Base-by-base conservation (phyloP, 2,329 filamentous ascomycete genomes). In the Fusarium sarcochroum region DNA sequence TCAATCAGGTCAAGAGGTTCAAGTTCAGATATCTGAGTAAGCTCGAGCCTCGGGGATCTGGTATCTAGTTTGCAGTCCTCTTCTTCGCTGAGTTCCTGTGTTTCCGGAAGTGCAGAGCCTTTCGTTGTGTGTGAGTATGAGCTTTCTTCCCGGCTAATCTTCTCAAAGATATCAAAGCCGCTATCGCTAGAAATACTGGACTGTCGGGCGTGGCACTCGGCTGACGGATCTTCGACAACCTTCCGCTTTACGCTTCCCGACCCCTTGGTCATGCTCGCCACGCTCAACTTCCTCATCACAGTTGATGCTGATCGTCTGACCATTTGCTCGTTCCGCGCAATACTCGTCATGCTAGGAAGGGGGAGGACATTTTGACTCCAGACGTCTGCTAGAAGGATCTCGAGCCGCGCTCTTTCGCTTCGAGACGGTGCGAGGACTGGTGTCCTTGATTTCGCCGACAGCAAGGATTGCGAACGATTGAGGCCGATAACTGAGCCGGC, bases 261-360 rank as follows among this genome's bases (percentile, higher is more conserved):
- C 58, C 91, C 88, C 71, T 90, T 92, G 37, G 92, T 87, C 68
- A 96, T 91, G 77, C 90, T 94, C 48, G 91, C 90, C 74, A 93
- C 90, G 78, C 93, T 97, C 66, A 98, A 86, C 76, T 94, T 97
- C 52, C 94, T 88, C 82, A 97, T 97, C 75, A 97, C 88, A 1
- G 92, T 92, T 35, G 93, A 93, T 14, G 94, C 92, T n/a, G 91
- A 93, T 40, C 88, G 88, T 50, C 92, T 86, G 46, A 96, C 90
- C 5, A 93, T 82, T 74, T 92, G 89, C 72, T 97, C 88, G 72
- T 91, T 81, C 81, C 89, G 78, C 77, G 88, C 78, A 81, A 89
- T 78, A 79, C 78, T 84, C 32, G 87, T 87, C 87, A 97, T 94
- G 2, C 93, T 93, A 17, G 94, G 93, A 75, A 91, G 96, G 1